phyloP scores from a whole-genome alignment of 768 basidiomycete species.

The Kwoniella mangroviensis region DNA sequence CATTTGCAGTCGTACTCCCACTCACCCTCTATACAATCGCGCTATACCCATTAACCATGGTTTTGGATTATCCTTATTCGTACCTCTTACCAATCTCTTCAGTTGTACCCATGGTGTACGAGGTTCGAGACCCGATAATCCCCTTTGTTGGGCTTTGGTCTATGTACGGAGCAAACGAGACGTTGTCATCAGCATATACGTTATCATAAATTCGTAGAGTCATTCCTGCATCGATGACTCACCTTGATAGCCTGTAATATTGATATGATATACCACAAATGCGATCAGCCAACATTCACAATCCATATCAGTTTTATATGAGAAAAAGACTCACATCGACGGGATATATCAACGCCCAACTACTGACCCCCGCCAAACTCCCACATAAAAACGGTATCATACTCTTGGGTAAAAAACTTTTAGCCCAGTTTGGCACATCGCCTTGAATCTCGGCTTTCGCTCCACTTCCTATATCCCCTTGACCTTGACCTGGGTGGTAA shows the following conservation, averaged over 20 bases:
- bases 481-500: constrained; percentile 12
- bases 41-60: constrained; percentile 72
- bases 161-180: constrained; percentile 49
- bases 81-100: constrained; percentile 77
- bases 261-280: neutral
- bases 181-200: neutral
- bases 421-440: constrained; percentile 56
- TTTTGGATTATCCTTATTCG: constrained; percentile 73
- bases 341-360: constrained; percentile 86
- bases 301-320: neutral
- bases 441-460: constrained; percentile 41
- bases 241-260: constrained; percentile 30
- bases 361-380: constrained; percentile 78
- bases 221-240: neutral
- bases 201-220: too few relatives aligned
- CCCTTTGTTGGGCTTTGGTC: constrained; percentile 94
- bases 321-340: constrained; percentile 70
- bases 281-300: neutral
- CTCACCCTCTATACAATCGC: constrained; percentile 90
- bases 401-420: constrained; percentile 76
- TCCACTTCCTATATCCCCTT: constrained; percentile 24
- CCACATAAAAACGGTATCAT: constrained; percentile 90
- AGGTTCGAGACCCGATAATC: constrained; percentile 75
- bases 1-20: too few relatives aligned
- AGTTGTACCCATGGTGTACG: constrained; percentile 76